Percentiles rank a stretch among this genome's conserved stretches.
Conservation (phyloP, 305 asterid species). For the Caryopteris hybrid region DNA sequence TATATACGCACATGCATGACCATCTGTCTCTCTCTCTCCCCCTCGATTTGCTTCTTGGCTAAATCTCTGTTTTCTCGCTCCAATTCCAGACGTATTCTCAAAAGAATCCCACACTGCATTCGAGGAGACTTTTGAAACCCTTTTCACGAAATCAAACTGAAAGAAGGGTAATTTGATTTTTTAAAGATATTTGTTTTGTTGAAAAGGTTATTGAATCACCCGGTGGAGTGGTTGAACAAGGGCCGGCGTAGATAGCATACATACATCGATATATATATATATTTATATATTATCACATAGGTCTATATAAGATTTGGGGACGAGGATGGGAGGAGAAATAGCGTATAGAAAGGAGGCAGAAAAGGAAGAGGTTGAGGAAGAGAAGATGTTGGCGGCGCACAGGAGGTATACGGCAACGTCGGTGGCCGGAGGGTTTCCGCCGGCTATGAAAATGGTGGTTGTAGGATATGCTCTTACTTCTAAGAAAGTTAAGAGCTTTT, state of each 20-base stretch:
- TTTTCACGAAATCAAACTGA: background rate
- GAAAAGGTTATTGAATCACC: conserved; percentile 7
- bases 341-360: conserved; percentile 28
- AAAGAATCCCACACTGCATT: conserved; percentile 1
- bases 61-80: conserved; percentile 17
- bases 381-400: conserved; percentile 28
- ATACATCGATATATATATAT: background rate
- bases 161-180: background rate
- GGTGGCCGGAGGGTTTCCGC: conserved; percentile 28
- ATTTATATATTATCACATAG: background rate
- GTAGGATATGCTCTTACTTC: conserved; percentile 94
- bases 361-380: conserved; percentile 31
- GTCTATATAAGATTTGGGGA: conserved; percentile 14
- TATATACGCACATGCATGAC: conserved; percentile 13
- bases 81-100: conserved; percentile 6
- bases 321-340: conserved; percentile 47
- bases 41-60: background rate
- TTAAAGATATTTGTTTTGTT: background rate
- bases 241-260: background rate
- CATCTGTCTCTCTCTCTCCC: background rate
- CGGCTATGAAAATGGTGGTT: conserved; percentile 36
- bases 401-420: conserved; percentile 33
- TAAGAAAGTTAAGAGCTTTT: conserved; percentile 81
- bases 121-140: background rate
- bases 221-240: conserved; percentile 10